Percentiles rank a stretch among this genome's conserved stretches.
Conservation (phyloP, 345 rosid species). For the Acer saccharum region DNA sequence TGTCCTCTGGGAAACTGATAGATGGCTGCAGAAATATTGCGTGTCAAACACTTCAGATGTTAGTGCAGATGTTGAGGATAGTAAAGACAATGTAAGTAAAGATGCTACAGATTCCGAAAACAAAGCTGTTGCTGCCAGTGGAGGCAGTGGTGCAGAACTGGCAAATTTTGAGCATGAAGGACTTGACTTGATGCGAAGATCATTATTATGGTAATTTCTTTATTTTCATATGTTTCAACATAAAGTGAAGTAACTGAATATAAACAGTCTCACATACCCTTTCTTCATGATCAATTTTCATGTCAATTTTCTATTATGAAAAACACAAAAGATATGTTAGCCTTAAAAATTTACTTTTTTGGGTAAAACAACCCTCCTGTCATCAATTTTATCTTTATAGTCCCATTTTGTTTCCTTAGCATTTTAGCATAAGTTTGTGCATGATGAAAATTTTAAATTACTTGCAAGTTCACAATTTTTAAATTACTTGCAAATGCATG, state of each 20-base stretch:
- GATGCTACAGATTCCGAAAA: conserved; percentile 43
- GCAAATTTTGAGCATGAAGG: conserved; percentile 40
- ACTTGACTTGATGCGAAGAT: conserved; percentile 40
- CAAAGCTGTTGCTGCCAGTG: conserved; percentile 51
- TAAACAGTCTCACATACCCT: background rate
- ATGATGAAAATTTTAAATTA: too few relatives aligned
- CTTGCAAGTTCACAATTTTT: too few relatives aligned
- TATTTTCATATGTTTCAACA: background rate
- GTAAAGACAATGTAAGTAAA: conserved; percentile 36
- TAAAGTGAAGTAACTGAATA: background rate
- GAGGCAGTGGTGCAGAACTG: conserved; percentile 63
- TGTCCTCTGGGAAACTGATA: conserved; percentile 96
- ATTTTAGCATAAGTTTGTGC: background rate
- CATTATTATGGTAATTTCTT: conserved; percentile 54
- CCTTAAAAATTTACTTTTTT: background rate
- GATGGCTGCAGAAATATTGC: conserved; percentile 92
- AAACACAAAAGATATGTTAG: background rate
- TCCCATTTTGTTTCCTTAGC: background rate
- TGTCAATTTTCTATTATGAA: background rate
- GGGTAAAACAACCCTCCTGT: background rate
- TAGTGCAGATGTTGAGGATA: conserved; percentile 38
- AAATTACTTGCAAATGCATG: too few relatives aligned
- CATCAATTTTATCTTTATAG: background rate
- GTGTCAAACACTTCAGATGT: conserved; percentile 55
- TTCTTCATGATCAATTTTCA: background rate